Conservation (phyloP, 2,329 filamentous ascomycete species). For the Verticillium tricorpus region DNA sequence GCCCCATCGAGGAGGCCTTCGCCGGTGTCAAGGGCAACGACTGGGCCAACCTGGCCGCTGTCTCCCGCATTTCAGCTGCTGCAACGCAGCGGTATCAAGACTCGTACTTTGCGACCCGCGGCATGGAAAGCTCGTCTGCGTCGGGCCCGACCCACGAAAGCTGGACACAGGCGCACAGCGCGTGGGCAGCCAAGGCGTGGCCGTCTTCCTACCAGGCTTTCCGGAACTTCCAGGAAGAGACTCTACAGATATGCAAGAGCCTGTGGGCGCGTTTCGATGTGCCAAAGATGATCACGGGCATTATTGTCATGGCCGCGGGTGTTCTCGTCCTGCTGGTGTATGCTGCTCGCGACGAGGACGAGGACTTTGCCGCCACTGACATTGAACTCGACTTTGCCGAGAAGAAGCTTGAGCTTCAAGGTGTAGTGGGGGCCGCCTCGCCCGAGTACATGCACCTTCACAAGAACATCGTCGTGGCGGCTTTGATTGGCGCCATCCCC, state of each 20-base stretch:
- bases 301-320: slow-evolving; percentile 64
- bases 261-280: slow-evolving; percentile 94
- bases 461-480: slow-evolving; percentile 32
- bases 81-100: slow-evolving; percentile 87
- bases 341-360: slow-evolving; percentile 54
- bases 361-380: slow-evolving; percentile 48
- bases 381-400: slow-evolving; percentile 56
- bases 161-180: slow-evolving; percentile 41
- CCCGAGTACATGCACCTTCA: slow-evolving; percentile 31
- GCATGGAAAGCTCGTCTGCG: slow-evolving; percentile 54
- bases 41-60: slow-evolving; percentile 72
- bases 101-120: slow-evolving; percentile 72
- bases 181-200: slow-evolving; percentile 34
- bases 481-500: slow-evolving; percentile 26
- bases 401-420: slow-evolving; percentile 49
- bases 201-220: slow-evolving; percentile 53
- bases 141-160: slow-evolving; percentile 32
- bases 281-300: slow-evolving; percentile 76
- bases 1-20: slow-evolving; percentile 92
- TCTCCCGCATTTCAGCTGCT: slow-evolving; percentile 72
- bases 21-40: slow-evolving; percentile 63
- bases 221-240: slow-evolving; percentile 70
- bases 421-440: slow-evolving; percentile 19
- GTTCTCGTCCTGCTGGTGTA: slow-evolving; percentile 70
- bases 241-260: slow-evolving; percentile 71